Base-by-base conservation (phyloP, 331 rosid species). In the Erythrophleum ivorense region DNA sequence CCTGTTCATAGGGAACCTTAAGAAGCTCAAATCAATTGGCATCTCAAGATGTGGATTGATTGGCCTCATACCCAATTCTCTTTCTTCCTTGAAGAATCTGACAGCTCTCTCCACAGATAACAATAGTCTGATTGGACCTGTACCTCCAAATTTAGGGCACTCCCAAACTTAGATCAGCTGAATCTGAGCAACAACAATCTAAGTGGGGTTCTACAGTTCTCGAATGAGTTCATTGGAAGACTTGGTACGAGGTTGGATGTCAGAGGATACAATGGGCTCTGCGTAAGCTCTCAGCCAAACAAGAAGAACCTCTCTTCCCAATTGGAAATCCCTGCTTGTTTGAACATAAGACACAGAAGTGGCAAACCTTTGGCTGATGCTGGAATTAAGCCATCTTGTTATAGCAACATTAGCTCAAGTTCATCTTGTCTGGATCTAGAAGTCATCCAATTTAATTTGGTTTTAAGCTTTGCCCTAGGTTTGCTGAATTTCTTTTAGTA, bases 231-330 rank as follows among this genome's bases (percentile, higher is more conserved):
- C 87, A 72, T 91, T 19, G 73, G 63, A 7, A 92, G 81, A 84
- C 86, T 91, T 48, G 88, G 95, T 38, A 86, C 80, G 46, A 92
- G 94, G 62, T 75, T 91, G 67, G 92, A 90, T 55, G 78, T 91
- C 19, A 92, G 87, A 85, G 97, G 95, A 69, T 91, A 92, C 75
- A 54, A 59, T 71, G 90, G 88, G n/a, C 74, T 91, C 0, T 91
- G 92, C 72, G 62, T 76, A 45, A 84, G 71, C 60, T 74, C 80
- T 62, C 71, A 72, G 78, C 74, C 79, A 10, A 52, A 84, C 68
- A 73, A 57, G 79, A 85, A 55, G 82, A 89, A 82, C 43, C 81
- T 46, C 10, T 84, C 90, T 82, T 13, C 68, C 1, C 33, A 54
- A 70, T 77, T 87, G 55, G 78, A 85, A 82, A 77, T 83, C 43